These are phyloP conservation scores for Murraya koenigii DNA, from an alignment of 345 rosid species.

Conservation along the genomic window DNA sequence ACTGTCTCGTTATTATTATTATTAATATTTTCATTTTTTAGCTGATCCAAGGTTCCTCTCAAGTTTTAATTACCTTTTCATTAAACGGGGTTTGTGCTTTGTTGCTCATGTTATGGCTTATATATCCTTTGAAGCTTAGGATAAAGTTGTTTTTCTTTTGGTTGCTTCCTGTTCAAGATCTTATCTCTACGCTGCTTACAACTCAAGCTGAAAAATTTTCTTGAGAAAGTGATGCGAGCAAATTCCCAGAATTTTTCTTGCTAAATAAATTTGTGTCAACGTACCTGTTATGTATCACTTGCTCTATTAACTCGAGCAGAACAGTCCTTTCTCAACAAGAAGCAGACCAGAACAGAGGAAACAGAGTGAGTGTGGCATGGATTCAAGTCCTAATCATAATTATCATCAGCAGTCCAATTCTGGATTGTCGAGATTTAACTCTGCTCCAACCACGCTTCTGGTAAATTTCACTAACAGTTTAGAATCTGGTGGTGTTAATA, in stretches of 20 bases:
- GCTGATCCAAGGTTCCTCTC: not conserved
- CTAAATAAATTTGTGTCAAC: constrained; percentile 9
- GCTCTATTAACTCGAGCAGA: constrained; percentile 15
- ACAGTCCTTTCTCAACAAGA: not conserved
- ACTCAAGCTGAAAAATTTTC: constrained; percentile 45
- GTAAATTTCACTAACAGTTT: constrained; percentile 30
- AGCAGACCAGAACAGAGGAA: constrained; percentile 3
- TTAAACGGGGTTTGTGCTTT: not conserved
- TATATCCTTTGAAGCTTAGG: constrained; percentile 9
- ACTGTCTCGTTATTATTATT: constrained; percentile 5
- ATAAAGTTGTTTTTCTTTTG: constrained; percentile 17
- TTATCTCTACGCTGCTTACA: constrained; percentile 65
- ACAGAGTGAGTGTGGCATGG: constrained; percentile 38
- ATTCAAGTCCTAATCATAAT: constrained; percentile 45
- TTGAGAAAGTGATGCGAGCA: constrained; percentile 37
- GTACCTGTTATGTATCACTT: constrained; percentile 22
- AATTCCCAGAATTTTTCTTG: constrained; percentile 33
- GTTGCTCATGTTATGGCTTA: not conserved
- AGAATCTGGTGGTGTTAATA: constrained; percentile 28
- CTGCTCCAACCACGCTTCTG: constrained; percentile 71
- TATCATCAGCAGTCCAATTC: constrained; percentile 45
- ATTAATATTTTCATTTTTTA: not conserved
- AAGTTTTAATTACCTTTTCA: not conserved
- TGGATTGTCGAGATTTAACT: constrained; percentile 79
- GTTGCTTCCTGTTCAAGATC: constrained; percentile 76